phyloP scores from a whole-genome alignment of 2,329 filamentous ascomycete genomes.

The Exutisphaerella laricina region DNA sequence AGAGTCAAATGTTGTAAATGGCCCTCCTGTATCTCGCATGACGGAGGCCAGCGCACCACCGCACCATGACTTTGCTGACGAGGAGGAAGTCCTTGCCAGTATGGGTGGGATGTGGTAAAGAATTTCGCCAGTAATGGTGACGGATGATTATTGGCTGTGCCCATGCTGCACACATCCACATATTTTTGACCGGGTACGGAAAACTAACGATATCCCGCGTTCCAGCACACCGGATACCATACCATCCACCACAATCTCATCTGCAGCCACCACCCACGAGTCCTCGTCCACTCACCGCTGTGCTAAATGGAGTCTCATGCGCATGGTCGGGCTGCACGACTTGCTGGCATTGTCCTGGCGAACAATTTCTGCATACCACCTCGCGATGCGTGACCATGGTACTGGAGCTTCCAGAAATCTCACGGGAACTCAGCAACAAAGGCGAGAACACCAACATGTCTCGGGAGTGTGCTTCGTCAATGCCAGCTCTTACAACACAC shows the following conservation, averaged over 20 bases:
- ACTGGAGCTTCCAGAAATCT: no score
- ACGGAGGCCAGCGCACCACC: background rate
- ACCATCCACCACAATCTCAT: slow-evolving; percentile 2
- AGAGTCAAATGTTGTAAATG: background rate
- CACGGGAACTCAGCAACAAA: no score
- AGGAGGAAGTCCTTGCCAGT: slow-evolving; percentile 60
- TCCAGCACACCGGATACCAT: background rate
- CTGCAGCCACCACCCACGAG: slow-evolving; percentile 2
- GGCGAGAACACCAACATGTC: no score
- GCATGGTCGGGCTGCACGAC: background rate
- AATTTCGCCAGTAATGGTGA: background rate
- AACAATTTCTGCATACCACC: slow-evolving; percentile 1
- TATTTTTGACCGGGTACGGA: slow-evolving; percentile 3
- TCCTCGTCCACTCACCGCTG: background rate
- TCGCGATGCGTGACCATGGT: slow-evolving; percentile 5
- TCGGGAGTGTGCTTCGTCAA: no score
- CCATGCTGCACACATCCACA: background rate
- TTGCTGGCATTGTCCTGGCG: slow-evolving; percentile 7
- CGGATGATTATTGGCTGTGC: background rate
- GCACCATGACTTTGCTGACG: slow-evolving; percentile 50
- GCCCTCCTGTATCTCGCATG: background rate
- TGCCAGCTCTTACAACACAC: no score
- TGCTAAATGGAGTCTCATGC: background rate
- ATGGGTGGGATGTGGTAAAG: slow-evolving; percentile 22
- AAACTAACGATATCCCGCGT: background rate